Conservation (phyloP, 768 basidiomycete genomes). For the Suillus discolor region DNA sequence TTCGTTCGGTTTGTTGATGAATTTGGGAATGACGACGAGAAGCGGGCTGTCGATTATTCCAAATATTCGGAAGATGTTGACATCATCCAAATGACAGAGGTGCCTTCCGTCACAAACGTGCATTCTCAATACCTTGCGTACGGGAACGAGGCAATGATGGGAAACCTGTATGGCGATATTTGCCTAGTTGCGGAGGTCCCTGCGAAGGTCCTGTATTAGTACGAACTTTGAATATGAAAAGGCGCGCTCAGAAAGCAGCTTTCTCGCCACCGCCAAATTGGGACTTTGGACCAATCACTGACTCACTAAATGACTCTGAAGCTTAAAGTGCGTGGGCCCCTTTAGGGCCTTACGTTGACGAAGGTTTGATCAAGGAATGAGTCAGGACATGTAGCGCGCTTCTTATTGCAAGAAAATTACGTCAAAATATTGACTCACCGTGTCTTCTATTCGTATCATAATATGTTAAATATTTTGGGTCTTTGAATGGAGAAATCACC, state of each 20-base stretch:
- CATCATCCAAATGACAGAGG: conserved; percentile 12
- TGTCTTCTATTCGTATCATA: conserved; percentile 1
- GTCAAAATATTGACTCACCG: neutral
- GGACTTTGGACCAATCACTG: neutral
- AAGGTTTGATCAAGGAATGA: conserved; percentile 1
- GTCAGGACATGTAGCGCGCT: neutral
- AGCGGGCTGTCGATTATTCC: neutral
- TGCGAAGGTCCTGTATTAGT: neutral
- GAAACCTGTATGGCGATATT: conserved; percentile 21
- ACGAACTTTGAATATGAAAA: neutral
- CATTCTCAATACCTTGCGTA: conserved; percentile 16
- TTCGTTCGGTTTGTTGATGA: neutral
- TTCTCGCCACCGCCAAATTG: neutral
- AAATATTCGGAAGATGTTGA: conserved; percentile 9
- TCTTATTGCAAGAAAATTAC: conserved; percentile 1
- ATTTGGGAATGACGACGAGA: conserved; percentile 1
- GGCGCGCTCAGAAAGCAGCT: neutral
- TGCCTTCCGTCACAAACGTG: conserved; percentile 11
- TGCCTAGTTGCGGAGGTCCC: conserved; percentile 15
- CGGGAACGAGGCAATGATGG: conserved; percentile 20
- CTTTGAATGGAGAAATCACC: neutral
- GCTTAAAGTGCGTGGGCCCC: neutral
- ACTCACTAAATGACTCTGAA: neutral
- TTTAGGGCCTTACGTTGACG: neutral
- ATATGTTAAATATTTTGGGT: neutral